Conservation (phyloP, 768 basidiomycete genomes). For the Dioszegia crocea region DNA sequence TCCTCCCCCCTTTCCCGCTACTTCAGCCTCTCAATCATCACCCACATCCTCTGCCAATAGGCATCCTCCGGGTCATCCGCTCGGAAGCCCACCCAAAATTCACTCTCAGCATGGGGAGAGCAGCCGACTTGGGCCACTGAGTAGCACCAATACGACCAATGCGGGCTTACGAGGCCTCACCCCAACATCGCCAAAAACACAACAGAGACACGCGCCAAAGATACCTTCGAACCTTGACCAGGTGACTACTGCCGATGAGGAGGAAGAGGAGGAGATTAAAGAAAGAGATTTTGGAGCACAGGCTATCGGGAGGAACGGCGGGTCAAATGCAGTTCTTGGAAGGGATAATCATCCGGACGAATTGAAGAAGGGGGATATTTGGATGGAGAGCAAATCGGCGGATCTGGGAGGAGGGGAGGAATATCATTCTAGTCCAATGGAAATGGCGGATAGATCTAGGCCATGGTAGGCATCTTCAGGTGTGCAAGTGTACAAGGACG, state of each 20-base stretch:
- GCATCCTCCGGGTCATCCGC: not conserved
- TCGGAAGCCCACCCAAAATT: not conserved
- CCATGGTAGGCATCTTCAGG: slow-evolving; percentile 15
- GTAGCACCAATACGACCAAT: not conserved
- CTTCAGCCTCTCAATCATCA: not conserved
- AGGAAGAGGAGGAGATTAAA: not conserved
- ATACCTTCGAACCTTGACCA: slow-evolving; percentile 1
- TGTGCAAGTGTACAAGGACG: not conserved
- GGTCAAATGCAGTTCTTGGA: not conserved
- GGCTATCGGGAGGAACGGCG: not conserved
- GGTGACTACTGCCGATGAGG: slow-evolving; percentile 7
- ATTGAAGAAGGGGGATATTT: not conserved
- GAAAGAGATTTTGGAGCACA: too few species aligned
- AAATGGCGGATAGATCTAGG: slow-evolving; percentile 26
- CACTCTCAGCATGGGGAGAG: not conserved
- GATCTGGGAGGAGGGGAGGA: slow-evolving; percentile 7
- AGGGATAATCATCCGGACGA: not conserved
- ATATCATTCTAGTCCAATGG: slow-evolving; percentile 23
- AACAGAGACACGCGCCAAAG: not conserved
- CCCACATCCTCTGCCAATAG: not conserved
- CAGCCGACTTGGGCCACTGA: not conserved
- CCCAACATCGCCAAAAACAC: not conserved
- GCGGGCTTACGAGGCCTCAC: not conserved
- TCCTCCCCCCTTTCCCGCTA: not conserved
- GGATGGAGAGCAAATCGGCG: slow-evolving; percentile 1